A percentile compares a stretch with the other conserved stretches of the same genome.
These are phyloP conservation scores for Morella rubra DNA, from an alignment of 306 rosid genomes.

Conservation along the genomic window DNA sequence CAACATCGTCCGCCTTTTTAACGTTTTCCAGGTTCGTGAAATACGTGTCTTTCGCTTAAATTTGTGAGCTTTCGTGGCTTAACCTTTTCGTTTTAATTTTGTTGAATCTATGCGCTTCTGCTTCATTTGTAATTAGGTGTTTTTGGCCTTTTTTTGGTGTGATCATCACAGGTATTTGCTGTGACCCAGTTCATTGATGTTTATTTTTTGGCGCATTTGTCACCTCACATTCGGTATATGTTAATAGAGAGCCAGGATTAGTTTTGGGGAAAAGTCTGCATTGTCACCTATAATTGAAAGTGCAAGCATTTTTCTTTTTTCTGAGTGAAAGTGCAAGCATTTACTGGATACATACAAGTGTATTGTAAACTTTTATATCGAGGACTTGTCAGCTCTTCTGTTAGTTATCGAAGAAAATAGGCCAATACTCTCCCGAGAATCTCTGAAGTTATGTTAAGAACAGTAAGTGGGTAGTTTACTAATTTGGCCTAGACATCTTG, in stretches of 20 bases:
- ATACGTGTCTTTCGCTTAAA: neutral
- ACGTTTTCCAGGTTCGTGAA: constrained; percentile 43
- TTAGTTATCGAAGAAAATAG: neutral
- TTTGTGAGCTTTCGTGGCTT: neutral
- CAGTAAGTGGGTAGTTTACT: neutral
- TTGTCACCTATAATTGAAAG: neutral
- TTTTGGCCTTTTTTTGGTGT: neutral
- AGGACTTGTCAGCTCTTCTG: neutral
- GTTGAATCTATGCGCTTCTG: neutral
- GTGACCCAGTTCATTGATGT: neutral
- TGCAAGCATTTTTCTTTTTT: neutral
- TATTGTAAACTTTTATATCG: neutral
- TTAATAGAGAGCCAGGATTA: neutral
- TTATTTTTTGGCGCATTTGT: neutral
- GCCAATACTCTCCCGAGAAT: neutral
- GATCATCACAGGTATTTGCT: neutral
- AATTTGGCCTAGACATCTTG: neutral
- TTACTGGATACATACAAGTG: neutral
- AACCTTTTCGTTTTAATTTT: neutral
- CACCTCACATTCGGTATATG: neutral
- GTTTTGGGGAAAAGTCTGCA: neutral
- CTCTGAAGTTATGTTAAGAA: neutral
- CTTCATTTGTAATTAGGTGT: neutral
- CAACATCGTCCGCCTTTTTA: constrained; percentile 49
- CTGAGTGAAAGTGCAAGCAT: neutral